Conservation (phyloP, 257 asterid species). For the Solanum chmielewskii region DNA sequence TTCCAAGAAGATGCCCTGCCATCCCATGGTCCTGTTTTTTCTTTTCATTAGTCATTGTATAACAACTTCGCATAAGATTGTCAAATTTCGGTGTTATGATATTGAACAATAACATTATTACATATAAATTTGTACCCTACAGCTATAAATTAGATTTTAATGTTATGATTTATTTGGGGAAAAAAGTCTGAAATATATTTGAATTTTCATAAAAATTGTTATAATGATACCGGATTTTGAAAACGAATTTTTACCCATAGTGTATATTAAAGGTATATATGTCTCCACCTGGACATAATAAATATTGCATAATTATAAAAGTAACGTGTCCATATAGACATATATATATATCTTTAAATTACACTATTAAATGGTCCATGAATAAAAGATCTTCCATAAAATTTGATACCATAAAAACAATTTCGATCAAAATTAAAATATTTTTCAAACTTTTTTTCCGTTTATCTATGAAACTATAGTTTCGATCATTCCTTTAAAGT, state of each 20-base stretch:
- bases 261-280: too few species aligned
- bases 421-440: too few species aligned
- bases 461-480: background rate
- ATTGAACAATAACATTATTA: background rate
- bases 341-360: too few species aligned
- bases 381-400: too few species aligned
- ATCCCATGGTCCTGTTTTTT: background rate
- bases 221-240: too few species aligned
- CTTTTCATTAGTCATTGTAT: background rate
- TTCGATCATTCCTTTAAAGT: background rate
- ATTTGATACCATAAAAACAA: accelerated
- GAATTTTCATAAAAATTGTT: too few species aligned
- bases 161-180: background rate
- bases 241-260: too few species aligned
- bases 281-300: too few species aligned
- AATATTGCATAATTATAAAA: too few species aligned
- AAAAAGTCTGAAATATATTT: too few species aligned
- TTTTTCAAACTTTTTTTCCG: accelerated
- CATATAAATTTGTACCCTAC: background rate
- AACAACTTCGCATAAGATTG: background rate
- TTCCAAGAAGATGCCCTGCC: background rate
- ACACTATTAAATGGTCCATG: too few species aligned
- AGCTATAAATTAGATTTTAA: background rate
- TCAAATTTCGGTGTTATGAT: background rate
- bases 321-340: too few species aligned